Evolutionary conservation across 2,329 filamentous ascomycete genomes (phyloP).

Genomic region (Fusarium euwallaceae): DNA sequence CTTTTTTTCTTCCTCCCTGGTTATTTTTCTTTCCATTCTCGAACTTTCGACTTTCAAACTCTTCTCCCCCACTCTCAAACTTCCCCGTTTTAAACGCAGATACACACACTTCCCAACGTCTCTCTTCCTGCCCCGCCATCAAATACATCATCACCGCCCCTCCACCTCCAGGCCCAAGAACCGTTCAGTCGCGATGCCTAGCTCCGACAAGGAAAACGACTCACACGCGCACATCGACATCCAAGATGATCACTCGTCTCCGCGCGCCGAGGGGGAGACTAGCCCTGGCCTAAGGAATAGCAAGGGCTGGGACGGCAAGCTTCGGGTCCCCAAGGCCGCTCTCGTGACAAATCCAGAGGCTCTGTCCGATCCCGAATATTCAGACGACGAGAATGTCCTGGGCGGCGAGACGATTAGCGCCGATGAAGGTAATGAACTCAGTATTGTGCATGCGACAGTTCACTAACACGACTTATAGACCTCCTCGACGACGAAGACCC

Average conservation of each 20-base stretch:
- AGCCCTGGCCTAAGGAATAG: constrained; percentile 68
- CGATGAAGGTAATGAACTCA: constrained; percentile 76
- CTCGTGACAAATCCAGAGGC: constrained; percentile 83
- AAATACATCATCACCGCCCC: constrained; percentile 26
- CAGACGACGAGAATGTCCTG: constrained; percentile 76
- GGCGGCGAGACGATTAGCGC: constrained; percentile 82
- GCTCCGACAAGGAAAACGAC: constrained; percentile 54
- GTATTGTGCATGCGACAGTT: constrained; percentile 6
- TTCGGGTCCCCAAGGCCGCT: constrained; percentile 74
- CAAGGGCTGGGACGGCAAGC: constrained; percentile 87
- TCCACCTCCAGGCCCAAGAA: constrained; percentile 10
- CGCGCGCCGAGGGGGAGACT: constrained; percentile 56
- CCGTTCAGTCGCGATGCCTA: constrained; percentile 53
- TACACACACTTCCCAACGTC: constrained; percentile 20
- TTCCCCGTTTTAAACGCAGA: constrained; percentile 2
- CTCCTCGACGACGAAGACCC: constrained; percentile 71
- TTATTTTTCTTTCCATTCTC: neutral
- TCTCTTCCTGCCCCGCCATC: constrained; percentile 32
- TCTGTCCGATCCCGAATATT: constrained; percentile 87
- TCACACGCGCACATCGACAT: constrained; percentile 64
- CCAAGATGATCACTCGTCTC: constrained; percentile 57
- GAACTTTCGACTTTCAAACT: neutral
- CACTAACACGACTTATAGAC: constrained; percentile 57
- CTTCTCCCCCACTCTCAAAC: neutral
- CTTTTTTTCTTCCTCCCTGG: neutral